Base-by-base conservation (phyloP, 495 filamentous ascomycete genomes). In the Aspergillus nanangensis region DNA sequence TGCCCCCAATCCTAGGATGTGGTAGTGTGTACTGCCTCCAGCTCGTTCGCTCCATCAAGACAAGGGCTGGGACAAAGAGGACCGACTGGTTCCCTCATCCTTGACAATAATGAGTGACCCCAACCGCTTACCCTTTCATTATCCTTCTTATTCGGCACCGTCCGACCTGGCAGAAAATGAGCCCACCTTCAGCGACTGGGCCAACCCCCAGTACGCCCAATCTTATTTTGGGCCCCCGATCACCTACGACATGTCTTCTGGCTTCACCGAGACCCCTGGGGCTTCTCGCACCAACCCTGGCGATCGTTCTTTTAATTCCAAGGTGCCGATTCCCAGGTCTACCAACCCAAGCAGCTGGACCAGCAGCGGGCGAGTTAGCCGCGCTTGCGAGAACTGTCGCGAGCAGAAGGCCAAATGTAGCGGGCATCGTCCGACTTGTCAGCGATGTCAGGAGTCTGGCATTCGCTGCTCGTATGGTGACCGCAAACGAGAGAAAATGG, bases 381-480 rank as follows among this genome's bases (percentile, higher is more conserved):
- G 67, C 39, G 85, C 85, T 2, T 89, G 85, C 59, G 86, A 85
- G 74, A 83, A 82, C 32, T 89, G 85, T 65, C 73, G 84, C 9
- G 82, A 87, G 45, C 75, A 85, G 50, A 84, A 84, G 53, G 76
- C 78, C 47, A 83, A 82, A 60, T 82, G 79, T 57, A 80, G 71
- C 47, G 80, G 80, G 8, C 73, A 73, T 45, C 68, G 67, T 39
- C 81, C 81, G 31, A 55, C 57, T 17, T 84, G 81, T 56, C 70
- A 73, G 33, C 71, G 80, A 47, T 84, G 81, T 50, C 61, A 69
- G 58, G 75, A 81, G 47, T 67, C 72, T 18, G 65, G 65, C 15
- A 57, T 74, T 23, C 38, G 17, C 7, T 84, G 81, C 50, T 63
- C 64, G 4, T 84, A 83, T 58, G 70, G 67, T 11, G 76, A 82